These are phyloP conservation scores for Mortierella sp. DNA, from an alignment of 371 early-diverging fungal species.

Conservation along the genomic window DNA sequence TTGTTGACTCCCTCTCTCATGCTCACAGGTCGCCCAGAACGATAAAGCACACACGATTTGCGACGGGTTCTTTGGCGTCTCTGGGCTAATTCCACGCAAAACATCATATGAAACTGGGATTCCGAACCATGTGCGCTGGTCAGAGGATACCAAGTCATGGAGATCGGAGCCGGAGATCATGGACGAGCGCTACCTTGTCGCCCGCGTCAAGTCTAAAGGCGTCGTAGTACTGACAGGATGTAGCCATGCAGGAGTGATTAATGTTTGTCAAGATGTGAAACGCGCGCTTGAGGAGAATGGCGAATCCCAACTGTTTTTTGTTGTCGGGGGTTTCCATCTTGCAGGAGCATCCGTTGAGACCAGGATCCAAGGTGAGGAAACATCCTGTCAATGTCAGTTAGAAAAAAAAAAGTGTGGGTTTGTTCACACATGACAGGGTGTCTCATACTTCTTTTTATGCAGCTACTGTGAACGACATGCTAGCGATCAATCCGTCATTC, in stretches of 20 bases:
- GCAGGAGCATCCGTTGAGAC: slow-evolving; percentile 33
- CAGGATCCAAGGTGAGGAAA: slow-evolving; percentile 29
- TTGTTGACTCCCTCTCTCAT: background rate
- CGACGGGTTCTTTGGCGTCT: slow-evolving; percentile 44
- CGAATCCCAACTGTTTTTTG: slow-evolving; percentile 18
- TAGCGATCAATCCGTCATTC: slow-evolving; percentile 20
- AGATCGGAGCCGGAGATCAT: slow-evolving; percentile 33
- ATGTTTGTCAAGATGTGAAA: slow-evolving; percentile 44
- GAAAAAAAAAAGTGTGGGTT: background rate
- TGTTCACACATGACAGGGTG: background rate
- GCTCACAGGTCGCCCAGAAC: slow-evolving; percentile 12
- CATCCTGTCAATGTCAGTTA: background rate
- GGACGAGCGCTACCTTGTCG: slow-evolving; percentile 48
- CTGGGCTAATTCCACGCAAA: slow-evolving; percentile 33
- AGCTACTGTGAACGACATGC: slow-evolving; percentile 47
- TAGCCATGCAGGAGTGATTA: slow-evolving; percentile 46
- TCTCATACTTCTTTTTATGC: background rate
- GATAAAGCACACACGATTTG: slow-evolving; percentile 34
- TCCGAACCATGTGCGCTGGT: slow-evolving; percentile 45
- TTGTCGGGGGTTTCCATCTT: slow-evolving; percentile 47
- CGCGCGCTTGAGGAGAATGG: slow-evolving; percentile 5
- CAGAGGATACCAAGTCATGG: slow-evolving; percentile 12
- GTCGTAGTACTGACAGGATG: slow-evolving; percentile 40
- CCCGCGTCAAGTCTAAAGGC: slow-evolving; percentile 29
- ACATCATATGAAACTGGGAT: slow-evolving; percentile 44